Evolutionary conservation across 805 yeast species (phyloP).

Genomic region (Yamadazyma akitaensis): DNA sequence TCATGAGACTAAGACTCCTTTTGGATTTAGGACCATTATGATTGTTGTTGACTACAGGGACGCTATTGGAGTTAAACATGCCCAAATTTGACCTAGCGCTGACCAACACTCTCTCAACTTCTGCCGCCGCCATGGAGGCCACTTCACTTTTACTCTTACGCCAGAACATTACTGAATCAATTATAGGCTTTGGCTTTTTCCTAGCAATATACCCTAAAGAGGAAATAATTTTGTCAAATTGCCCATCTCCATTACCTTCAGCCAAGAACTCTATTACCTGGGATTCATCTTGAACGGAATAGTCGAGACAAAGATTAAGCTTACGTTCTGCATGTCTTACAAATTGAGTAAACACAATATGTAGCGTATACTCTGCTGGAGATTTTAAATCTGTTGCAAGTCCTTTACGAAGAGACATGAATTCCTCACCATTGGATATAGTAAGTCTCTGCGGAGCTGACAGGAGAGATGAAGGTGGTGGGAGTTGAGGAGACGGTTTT

Average conservation of each 20-base stretch:
- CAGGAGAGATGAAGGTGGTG: slow-evolving; percentile 32
- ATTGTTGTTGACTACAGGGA: slow-evolving; percentile 5
- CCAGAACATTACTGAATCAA: slow-evolving; percentile 99
- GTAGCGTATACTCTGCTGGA: slow-evolving; percentile 88
- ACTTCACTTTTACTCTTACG: slow-evolving; percentile 88
- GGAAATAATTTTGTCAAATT: slow-evolving; percentile 79
- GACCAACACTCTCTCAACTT: slow-evolving; percentile 31
- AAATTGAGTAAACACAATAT: slow-evolving; percentile 91
- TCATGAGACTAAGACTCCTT: slow-evolving; percentile 38
- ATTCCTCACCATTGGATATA: slow-evolving; percentile 32
- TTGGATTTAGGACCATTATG: slow-evolving; percentile 23
- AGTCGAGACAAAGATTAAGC: slow-evolving; percentile 65
- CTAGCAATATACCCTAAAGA: slow-evolving; percentile 90
- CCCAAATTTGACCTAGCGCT: slow-evolving; percentile 23
- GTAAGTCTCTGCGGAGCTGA: slow-evolving; percentile 24
- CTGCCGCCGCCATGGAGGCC: slow-evolving; percentile 48
- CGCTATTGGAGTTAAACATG: slow-evolving; percentile 3
- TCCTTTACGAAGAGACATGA: slow-evolving; percentile 29
- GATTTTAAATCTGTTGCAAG: slow-evolving; percentile 58
- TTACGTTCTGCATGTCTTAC: slow-evolving; percentile 91
- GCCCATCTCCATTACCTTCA: slow-evolving; percentile 74
- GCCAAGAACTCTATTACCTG: slow-evolving; percentile 74
- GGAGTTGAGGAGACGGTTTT: slow-evolving; percentile 36
- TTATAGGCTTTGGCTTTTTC: slow-evolving; percentile 88
- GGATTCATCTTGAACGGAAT: slow-evolving; percentile 68